Evolutionary conservation across 2,329 filamentous ascomycete genomes (phyloP), one percentile per base, ranked within the genome.

Genomic region (Colletotrichum falcatum): DNA sequence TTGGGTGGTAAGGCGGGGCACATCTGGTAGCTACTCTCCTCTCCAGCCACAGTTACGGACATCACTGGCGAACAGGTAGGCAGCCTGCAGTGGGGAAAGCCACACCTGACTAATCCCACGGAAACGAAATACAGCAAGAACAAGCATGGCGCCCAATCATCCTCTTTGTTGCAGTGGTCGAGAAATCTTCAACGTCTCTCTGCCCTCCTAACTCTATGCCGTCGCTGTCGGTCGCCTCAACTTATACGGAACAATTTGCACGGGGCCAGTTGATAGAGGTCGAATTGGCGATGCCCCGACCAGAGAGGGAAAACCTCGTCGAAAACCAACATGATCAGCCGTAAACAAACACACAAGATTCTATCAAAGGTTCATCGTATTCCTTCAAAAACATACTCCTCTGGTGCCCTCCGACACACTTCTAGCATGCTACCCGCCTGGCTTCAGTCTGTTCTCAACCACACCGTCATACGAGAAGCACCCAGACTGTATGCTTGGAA

Each of bases 401-500:
- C 53, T 9, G 30, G 20, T 30, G 26, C 44, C 20, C 28, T 35
- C 18, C 59, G 53, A 39, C 64, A 58, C 39, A 26, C 46, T n/a
- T 26, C 35, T 26, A 65, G 26, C n/a, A 70, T 65, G 69, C 5
- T 35, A 37, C 53, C 68, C 12, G 28, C 30, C n/a, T 83, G 81
- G 81, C 78, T 83, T 14, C 70, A 74, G 35, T 60, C 75, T 12
- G 61, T 80, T n/a, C 70, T 81, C 28, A 65, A 69, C 30, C 75
- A 79, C 58, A 54, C 53, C 2, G 60, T 46, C 5, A 74, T 76
- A 6, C 28, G 26, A 42, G 48, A 16, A 12, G 74, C 80, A 0
- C 79, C 79, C 12, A 81, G 73, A n/a, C 73, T 83, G 3, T 83
- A 79, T 64, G 78, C 81, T 18, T 83, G 81, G 81, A 74, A 74